A percentile compares a stretch with the other conserved stretches of the same genome.
These are phyloP conservation scores for Saccharomycopsis sp. DNA, from an alignment of 805 yeast genomes.

Conservation along the genomic window DNA sequence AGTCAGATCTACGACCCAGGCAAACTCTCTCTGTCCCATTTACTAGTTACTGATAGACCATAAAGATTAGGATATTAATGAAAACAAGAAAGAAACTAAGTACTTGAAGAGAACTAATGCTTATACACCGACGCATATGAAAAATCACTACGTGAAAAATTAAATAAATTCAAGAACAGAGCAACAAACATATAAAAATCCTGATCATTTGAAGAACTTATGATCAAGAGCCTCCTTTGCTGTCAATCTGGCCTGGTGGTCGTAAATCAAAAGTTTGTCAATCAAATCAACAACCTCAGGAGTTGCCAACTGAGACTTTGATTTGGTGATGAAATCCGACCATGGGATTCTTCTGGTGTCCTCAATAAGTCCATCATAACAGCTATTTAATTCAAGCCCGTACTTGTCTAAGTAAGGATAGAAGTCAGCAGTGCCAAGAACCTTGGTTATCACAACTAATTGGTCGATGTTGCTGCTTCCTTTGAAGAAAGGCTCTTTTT, in stretches of 20 bases:
- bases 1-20: too few species aligned
- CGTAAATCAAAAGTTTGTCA: constrained; percentile 73
- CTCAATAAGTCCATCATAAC: constrained; percentile 66
- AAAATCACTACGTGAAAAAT: background rate
- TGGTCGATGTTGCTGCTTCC: constrained; percentile 91
- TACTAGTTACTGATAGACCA: background rate
- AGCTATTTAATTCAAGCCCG: constrained; percentile 60
- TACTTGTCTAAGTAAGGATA: constrained; percentile 64
- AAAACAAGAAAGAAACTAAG: background rate
- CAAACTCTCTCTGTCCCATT: background rate
- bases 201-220: constrained; percentile 31
- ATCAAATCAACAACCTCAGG: constrained; percentile 75
- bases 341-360: constrained; percentile 81
- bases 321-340: constrained; percentile 64
- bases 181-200: background rate
- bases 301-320: constrained; percentile 60
- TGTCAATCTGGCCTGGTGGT: constrained; percentile 82
- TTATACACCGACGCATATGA: background rate
- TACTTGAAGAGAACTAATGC: background rate
- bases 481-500: constrained; percentile 87
- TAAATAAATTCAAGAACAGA: background rate
- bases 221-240: constrained; percentile 86
- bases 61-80: background rate
- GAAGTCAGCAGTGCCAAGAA: constrained; percentile 79
- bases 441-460: constrained; percentile 79